These are phyloP conservation scores for Mucor saturninus DNA, from an alignment of 371 early-diverging fungal genomes.

Conservation along the genomic window DNA sequence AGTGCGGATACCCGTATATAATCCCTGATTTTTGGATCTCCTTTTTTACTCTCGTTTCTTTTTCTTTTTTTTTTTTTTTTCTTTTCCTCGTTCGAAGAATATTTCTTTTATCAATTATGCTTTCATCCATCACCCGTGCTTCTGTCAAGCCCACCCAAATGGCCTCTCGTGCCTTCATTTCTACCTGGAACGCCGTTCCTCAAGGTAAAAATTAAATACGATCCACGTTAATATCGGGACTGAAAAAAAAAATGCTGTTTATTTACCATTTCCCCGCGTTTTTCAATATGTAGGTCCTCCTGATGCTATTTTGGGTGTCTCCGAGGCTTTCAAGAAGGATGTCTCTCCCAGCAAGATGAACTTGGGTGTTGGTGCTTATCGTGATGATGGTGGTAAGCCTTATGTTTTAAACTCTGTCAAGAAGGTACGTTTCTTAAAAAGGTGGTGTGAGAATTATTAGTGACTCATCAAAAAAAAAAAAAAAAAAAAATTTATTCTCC, in stretches of 20 bases:
- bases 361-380: conserved; percentile 98
- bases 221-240: conserved; percentile 2
- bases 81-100: neutral
- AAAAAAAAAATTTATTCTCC: neutral
- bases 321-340: conserved; percentile 96
- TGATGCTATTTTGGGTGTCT: conserved; percentile 95
- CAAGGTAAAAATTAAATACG: conserved; percentile 54
- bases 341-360: conserved; percentile 93
- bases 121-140: conserved; percentile 50
- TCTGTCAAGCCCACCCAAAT: conserved; percentile 47
- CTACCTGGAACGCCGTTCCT: conserved; percentile 80
- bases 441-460: neutral
- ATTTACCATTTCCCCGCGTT: conserved; percentile 16
- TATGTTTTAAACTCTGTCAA: conserved; percentile 88
- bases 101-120: conserved; percentile 31
- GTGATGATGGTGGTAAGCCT: conserved; percentile 94
- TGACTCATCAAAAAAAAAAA: conserved; percentile 1
- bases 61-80: conserved; percentile 11
- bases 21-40: conserved; percentile 1
- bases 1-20: neutral
- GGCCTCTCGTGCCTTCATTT: conserved; percentile 62
- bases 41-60: conserved; percentile 15
- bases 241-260: conserved; percentile 2
- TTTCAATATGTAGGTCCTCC: conserved; percentile 75
- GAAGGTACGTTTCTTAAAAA: conserved; percentile 58